Conservation (phyloP, 1,139 yeast genomes). For the Scheffersomyces segobiensis region DNA sequence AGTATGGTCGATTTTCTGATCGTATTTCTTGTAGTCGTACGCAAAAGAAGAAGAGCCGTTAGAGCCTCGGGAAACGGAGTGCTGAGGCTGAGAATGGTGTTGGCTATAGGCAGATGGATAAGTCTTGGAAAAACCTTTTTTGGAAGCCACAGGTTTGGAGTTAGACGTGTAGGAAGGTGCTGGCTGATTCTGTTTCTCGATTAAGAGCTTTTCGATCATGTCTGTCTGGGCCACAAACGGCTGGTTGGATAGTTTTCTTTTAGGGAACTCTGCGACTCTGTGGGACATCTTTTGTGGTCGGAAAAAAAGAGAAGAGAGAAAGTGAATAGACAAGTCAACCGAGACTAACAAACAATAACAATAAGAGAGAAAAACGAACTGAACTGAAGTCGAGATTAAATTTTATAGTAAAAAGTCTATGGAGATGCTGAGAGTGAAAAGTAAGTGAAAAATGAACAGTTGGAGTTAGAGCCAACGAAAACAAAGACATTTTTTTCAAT, state of each 20-base stretch:
- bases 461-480: neutral
- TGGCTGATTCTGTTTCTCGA: conserved; percentile 37
- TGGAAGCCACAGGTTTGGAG: neutral
- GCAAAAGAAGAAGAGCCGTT: neutral
- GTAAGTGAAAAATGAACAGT: neutral
- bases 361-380: neutral
- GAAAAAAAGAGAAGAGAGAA: neutral
- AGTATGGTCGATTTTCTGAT: conserved; percentile 6
- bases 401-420: no score
- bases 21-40: conserved; percentile 2
- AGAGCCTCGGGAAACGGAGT: neutral
- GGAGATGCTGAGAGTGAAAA: neutral
- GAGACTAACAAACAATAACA: neutral
- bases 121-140: neutral
- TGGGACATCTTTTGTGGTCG: neutral
- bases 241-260: conserved; percentile 26
- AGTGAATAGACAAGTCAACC: neutral
- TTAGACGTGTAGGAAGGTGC: neutral
- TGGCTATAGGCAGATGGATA: neutral
- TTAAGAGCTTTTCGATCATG: conserved; percentile 28
- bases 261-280: conserved; percentile 15
- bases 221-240: conserved; percentile 38
- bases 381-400: neutral
- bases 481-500: neutral
- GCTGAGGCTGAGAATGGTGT: neutral